Conservation (phyloP, 345 rosid genomes). For the Brassica juncea region DNA sequence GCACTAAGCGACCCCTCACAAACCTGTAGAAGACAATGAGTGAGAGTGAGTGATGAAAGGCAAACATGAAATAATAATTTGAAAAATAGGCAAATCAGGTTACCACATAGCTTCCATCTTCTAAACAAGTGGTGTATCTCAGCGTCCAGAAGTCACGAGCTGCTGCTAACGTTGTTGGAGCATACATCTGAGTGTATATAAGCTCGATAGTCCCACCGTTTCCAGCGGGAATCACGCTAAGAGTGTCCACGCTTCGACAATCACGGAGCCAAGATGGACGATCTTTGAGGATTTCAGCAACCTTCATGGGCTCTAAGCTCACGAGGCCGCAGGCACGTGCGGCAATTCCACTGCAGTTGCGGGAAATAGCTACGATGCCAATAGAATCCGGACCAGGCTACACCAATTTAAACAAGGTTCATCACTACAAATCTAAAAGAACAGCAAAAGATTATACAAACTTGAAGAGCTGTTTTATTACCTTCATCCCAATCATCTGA, state of each 20-base stretch:
- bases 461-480: slow-evolving; percentile 21
- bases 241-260: slow-evolving; percentile 78
- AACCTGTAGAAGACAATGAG: slow-evolving; percentile 50
- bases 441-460: neutral
- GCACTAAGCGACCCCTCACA: slow-evolving; percentile 91
- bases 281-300: slow-evolving; percentile 96
- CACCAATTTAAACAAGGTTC: slow-evolving; percentile 8
- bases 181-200: slow-evolving; percentile 89
- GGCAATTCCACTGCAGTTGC: slow-evolving; percentile 96
- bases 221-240: slow-evolving; percentile 79
- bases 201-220: slow-evolving; percentile 90
- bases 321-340: slow-evolving; percentile 99
- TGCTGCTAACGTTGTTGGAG: slow-evolving; percentile 87
- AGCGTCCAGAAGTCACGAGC: slow-evolving; percentile 97
- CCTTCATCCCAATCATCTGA: slow-evolving; percentile 99
- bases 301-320: slow-evolving; percentile 97
- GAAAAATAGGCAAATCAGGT: neutral
- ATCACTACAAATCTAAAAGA: neutral
- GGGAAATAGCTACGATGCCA: slow-evolving; percentile 98
- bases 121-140: slow-evolving; percentile 83
- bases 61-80: neutral
- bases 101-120: slow-evolving; percentile 94
- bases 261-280: slow-evolving; percentile 94
- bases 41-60: neutral
- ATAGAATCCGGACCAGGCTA: slow-evolving; percentile 99